Evolutionary conservation across 192 early-diverging fungal genomes (phyloP), one percentile per base, ranked within the genome.

Genomic region (Coemansia reversa): DNA sequence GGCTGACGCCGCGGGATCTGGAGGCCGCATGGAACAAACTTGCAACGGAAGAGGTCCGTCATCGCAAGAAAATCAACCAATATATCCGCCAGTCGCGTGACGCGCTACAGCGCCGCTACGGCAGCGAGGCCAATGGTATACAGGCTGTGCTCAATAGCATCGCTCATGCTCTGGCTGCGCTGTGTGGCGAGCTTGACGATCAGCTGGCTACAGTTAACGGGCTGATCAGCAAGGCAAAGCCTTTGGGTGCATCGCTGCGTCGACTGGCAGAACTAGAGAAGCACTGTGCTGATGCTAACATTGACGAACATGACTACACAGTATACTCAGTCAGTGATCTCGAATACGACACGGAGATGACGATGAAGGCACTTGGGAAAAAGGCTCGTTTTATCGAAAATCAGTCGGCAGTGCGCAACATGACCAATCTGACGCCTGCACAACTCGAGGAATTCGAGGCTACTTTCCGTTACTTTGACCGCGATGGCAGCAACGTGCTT

Each of bases 401-500:
- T 80, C 95, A 98, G 72, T 90, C 90, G n/a, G 91, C 94, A 19
- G 93, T 93, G 35, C 85, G 95, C 51, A 90, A 89, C 61, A 91
- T 92, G 86, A 93, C 93, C 59, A 96, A 96, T 63, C 79, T 98
- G 73, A 96, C 94, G 19, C 92, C 95, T 1, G 87, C 86, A 24
- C 95, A 96, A 63, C 70, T 98, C 20, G 95, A 98, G 69, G 92
- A 95, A 74, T 96, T 93, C 63, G 91, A 93, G 66, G 76, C 87
- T 60, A 92, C 93, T 0, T 98, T 98, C 86, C 84, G 90, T 29
- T 86, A 91, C 78, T 96, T 95, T 88, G 94, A 96, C 76, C 92
- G 84, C 52, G 93, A 96, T 74, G 76, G 84, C 51, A 83, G 84
- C 62, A 97, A 97, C 65, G 88, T 87, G 22, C 78, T 97, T 16